A percentile compares a stretch with the other conserved stretches of the same genome.
Conservation (phyloP, 495 filamentous ascomycete species). For the Xylona heveae region DNA sequence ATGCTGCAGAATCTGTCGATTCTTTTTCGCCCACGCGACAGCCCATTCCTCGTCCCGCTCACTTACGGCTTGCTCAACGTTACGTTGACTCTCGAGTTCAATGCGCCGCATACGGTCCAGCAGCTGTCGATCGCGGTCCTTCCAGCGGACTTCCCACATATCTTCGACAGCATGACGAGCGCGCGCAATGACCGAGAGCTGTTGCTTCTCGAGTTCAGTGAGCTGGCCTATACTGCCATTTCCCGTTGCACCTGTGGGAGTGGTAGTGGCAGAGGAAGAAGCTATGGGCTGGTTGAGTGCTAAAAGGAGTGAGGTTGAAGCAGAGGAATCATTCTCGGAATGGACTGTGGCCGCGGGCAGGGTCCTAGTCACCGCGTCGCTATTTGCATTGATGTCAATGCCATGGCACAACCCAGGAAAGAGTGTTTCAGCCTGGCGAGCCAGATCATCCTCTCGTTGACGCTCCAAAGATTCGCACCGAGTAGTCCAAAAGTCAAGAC, state of each 20-base stretch:
- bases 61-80: slow-evolving; percentile 3
- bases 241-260: slow-evolving; percentile 1
- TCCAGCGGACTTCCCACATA: slow-evolving; percentile 14
- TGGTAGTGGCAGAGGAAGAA: neutral
- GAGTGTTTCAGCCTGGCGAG: too few relatives aligned
- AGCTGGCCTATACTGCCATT: slow-evolving; percentile 3
- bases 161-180: slow-evolving; percentile 14
- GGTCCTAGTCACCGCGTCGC: neutral
- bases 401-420: too few relatives aligned
- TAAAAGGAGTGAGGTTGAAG: neutral
- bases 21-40: slow-evolving; percentile 4
- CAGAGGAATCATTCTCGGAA: neutral
- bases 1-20: slow-evolving; percentile 8
- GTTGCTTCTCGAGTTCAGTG: slow-evolving; percentile 1
- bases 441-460: too few relatives aligned
- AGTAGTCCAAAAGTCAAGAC: too few relatives aligned
- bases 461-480: too few relatives aligned
- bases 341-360: neutral
- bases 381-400: too few relatives aligned
- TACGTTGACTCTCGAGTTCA: slow-evolving; percentile 5
- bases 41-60: slow-evolving; percentile 13
- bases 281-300: neutral
- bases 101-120: slow-evolving; percentile 9
- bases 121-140: slow-evolving; percentile 10
- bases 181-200: slow-evolving; percentile 7